Evolutionary conservation across 148 eudicot species (phyloP).

Genomic region (Rhododendron kiyosumense): DNA sequence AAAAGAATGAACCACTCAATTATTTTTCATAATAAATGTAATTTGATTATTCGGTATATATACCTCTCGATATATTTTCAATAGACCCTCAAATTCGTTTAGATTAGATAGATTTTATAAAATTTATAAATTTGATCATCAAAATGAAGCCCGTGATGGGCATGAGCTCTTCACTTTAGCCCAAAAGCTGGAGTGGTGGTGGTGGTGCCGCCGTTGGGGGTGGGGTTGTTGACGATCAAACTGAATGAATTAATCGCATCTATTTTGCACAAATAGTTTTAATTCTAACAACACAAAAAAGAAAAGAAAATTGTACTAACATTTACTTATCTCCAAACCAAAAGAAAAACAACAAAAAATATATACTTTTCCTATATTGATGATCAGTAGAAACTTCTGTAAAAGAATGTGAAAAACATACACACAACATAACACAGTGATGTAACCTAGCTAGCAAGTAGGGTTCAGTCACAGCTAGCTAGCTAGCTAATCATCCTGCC

Average conservation of each 20-base stretch:
- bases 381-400: neutral
- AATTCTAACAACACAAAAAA: neutral
- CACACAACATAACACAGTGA: neutral
- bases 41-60: too few relatives aligned
- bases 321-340: neutral
- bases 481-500: neutral
- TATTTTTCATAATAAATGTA: neutral
- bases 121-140: neutral
- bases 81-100: neutral
- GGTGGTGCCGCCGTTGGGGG: neutral
- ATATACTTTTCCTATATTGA: neutral
- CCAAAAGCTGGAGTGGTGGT: neutral
- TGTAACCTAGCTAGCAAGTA: neutral
- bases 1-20: neutral
- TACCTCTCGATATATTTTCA: too few relatives aligned
- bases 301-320: neutral
- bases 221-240: neutral
- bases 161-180: neutral
- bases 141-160: neutral
- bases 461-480: neutral
- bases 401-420: neutral
- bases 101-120: neutral
- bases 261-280: neutral
- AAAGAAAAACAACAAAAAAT: neutral
- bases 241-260: neutral